Conservation (phyloP, 805 yeast genomes). For the Starmerella geochares region DNA sequence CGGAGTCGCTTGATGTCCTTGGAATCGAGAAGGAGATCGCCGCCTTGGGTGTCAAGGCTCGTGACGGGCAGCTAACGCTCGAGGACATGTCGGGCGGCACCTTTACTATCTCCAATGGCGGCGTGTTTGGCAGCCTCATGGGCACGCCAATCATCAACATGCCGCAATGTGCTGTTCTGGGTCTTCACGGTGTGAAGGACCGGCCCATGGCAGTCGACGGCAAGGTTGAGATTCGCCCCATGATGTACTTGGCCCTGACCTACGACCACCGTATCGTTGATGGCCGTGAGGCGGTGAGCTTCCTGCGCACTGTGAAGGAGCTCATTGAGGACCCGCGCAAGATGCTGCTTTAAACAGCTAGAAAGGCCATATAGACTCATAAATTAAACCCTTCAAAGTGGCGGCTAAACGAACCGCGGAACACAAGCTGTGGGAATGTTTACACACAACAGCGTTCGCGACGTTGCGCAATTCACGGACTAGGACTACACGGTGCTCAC, state of each 20-base stretch:
- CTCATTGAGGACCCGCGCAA: constrained; percentile 97
- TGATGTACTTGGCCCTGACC: constrained; percentile 98
- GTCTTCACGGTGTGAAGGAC: constrained; percentile 94
- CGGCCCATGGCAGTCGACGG: constrained; percentile 96
- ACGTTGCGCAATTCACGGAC: no score
- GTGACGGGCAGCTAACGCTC: constrained; percentile 89
- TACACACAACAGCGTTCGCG: no score
- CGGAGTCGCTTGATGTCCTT: constrained; percentile 77
- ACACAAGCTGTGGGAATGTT: no score
- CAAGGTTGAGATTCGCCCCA: constrained; percentile 91
- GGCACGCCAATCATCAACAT: constrained; percentile 97
- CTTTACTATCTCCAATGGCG: constrained; percentile 97
- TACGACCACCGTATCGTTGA: constrained; percentile 97
- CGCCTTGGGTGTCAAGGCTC: constrained; percentile 77
- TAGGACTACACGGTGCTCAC: no score
- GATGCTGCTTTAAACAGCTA: constrained; percentile 56
- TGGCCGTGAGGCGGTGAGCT: constrained; percentile 97
- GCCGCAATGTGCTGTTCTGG: constrained; percentile 97
- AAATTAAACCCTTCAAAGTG: no score
- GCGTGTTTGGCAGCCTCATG: constrained; percentile 93
- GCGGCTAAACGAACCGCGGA: no score
- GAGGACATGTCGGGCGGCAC: constrained; percentile 99
- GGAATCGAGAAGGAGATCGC: constrained; percentile 84
- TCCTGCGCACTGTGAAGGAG: constrained; percentile 92
- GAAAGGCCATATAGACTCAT: no score